Evolutionary conservation across 768 basidiomycete genomes (phyloP).

Genomic region (Naganishia randhawae): DNA sequence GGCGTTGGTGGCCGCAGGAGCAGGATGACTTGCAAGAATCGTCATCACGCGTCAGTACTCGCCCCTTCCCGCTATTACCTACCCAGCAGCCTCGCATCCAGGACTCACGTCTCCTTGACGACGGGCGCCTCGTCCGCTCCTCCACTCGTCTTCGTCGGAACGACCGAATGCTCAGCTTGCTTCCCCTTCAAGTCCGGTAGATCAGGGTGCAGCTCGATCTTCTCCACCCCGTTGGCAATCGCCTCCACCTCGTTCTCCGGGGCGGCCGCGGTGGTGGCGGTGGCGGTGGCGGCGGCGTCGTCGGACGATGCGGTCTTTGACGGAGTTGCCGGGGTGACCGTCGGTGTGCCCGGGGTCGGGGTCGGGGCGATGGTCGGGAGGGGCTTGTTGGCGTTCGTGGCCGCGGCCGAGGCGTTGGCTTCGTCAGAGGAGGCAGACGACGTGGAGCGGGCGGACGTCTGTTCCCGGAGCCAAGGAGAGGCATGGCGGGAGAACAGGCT

Average conservation of each 20-base stretch:
- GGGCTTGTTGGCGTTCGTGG: not conserved
- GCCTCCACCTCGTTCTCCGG: not conserved
- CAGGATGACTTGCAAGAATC: not conserved
- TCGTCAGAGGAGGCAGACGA: conserved; percentile 14
- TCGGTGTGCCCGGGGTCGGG: not conserved
- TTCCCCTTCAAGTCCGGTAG: not conserved
- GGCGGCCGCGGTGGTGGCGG: not conserved
- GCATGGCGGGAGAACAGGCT: not conserved
- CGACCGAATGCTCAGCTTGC: conserved; percentile 2
- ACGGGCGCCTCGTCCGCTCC: not conserved
- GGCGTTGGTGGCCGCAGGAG: not conserved
- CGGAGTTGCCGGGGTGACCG: conserved; percentile 10
- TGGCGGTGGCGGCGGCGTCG: not conserved
- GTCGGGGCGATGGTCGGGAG: not conserved
- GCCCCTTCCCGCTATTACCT: not conserved
- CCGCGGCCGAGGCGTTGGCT: not conserved
- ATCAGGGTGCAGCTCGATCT: not conserved
- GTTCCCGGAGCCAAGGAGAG: too few species aligned
- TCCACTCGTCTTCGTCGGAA: not conserved
- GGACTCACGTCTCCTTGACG: conserved; percentile 11
- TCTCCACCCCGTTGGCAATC: not conserved
- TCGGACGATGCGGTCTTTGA: conserved; percentile 1
- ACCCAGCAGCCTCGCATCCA: not conserved
- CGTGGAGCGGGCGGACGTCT: not conserved
- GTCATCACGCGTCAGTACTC: not conserved